Conservation (phyloP, 768 basidiomycete species). For the Lentinula sp. region DNA sequence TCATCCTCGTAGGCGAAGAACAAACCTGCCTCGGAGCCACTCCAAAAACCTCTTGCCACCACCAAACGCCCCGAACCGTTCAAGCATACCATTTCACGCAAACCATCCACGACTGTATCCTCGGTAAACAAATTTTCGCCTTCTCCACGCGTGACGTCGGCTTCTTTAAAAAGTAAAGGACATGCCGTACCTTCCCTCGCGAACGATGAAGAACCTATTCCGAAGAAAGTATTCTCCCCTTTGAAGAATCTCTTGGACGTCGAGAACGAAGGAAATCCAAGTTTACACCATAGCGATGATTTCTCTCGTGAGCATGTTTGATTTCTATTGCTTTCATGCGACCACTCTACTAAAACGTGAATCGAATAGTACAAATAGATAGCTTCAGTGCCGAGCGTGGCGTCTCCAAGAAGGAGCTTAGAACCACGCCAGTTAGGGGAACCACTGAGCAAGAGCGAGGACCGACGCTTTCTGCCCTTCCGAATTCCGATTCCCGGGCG, state of each 20-base stretch:
- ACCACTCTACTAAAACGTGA: no score
- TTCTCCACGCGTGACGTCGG: background rate
- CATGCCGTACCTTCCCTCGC: background rate
- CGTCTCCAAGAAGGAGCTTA: background rate
- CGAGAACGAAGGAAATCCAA: slow-evolving; percentile 8
- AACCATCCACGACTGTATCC: slow-evolving; percentile 3
- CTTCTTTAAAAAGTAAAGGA: background rate
- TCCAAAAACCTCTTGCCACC: slow-evolving; percentile 11
- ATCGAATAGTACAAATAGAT: slow-evolving; percentile 18
- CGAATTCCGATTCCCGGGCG: slow-evolving; percentile 7
- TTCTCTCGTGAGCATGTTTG: slow-evolving; percentile 20
- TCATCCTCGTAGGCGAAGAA: slow-evolving; percentile 9
- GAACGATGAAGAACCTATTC: slow-evolving; percentile 4
- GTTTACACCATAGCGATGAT: slow-evolving; percentile 10
- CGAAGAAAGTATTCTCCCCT: slow-evolving; percentile 32
- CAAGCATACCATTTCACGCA: background rate
- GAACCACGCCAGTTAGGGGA: background rate
- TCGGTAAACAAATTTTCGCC: slow-evolving; percentile 4
- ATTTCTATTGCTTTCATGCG: no score
- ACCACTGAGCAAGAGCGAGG: background rate
- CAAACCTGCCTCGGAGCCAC: background rate
- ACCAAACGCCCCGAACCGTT: slow-evolving; percentile 10
- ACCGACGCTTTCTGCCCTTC: background rate
- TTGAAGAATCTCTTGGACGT: slow-evolving; percentile 33
- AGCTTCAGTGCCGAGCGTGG: slow-evolving; percentile 7